Percentiles rank a stretch among this genome's conserved stretches.
These are phyloP conservation scores for Rhododendron griersonianum DNA, from an alignment of 148 eudicot genomes.

Conservation along the genomic window DNA sequence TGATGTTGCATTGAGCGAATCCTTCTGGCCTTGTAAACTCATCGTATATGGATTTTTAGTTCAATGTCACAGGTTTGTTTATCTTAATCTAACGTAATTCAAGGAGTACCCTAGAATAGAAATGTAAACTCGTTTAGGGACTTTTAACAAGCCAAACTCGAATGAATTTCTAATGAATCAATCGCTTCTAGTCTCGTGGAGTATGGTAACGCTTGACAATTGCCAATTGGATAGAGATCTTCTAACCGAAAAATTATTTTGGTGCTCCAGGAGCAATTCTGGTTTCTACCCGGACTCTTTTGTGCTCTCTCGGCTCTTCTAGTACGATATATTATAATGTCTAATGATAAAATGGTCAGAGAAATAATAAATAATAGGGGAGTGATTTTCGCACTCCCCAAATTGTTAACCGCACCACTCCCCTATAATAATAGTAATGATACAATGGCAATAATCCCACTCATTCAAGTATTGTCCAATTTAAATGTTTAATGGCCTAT, in stretches of 20 bases:
- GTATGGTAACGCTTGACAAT: neutral
- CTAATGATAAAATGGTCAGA: neutral
- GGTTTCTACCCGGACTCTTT: neutral
- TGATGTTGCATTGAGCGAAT: neutral
- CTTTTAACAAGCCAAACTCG: neutral
- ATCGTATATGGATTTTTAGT: neutral
- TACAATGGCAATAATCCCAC: neutral
- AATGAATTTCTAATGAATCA: neutral
- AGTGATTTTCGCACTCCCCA: too few species aligned
- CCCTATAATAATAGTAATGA: neutral
- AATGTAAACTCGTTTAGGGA: neutral
- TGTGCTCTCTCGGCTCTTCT: too few species aligned
- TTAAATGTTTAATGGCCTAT: neutral
- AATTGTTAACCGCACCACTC: too few species aligned
- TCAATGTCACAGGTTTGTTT: neutral
- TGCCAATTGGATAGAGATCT: neutral
- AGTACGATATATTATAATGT: too few species aligned
- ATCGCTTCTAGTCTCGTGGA: neutral
- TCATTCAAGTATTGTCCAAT: neutral
- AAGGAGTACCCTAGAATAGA: neutral
- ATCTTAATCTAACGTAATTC: neutral
- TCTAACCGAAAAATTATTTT: too few species aligned
- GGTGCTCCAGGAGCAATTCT: too few species aligned
- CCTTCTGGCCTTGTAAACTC: neutral
- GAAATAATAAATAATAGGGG: too few species aligned